These are phyloP conservation scores for Backusella psychrophila DNA, from an alignment of 192 early-diverging fungal species.

Conservation along the genomic window DNA sequence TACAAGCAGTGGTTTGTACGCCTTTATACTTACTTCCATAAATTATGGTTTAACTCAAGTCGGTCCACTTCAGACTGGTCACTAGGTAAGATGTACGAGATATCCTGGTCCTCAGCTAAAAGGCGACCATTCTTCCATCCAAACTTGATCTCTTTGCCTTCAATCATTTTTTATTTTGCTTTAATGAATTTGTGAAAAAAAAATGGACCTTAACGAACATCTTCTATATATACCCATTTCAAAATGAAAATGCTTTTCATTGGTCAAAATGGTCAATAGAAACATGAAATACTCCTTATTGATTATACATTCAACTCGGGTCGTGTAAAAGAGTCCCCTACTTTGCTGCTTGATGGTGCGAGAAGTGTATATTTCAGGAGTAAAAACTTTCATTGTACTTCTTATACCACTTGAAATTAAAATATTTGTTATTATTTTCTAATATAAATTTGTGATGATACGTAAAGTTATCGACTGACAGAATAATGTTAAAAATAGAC, in stretches of 20 bases:
- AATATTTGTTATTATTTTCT: no score
- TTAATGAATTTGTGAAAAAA: not conserved
- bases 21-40: slow-evolving; percentile 23
- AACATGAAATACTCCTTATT: not conserved
- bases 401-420: not conserved
- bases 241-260: not conserved
- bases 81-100: slow-evolving; percentile 32
- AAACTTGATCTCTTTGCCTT: not conserved
- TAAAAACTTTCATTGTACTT: not conserved
- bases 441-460: no score
- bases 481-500: no score
- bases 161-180: not conserved
- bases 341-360: not conserved
- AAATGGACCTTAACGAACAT: not conserved
- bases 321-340: not conserved
- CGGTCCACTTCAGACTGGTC: slow-evolving; percentile 26
- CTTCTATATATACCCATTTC: not conserved
- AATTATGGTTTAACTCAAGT: slow-evolving; percentile 25
- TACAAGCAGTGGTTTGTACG: not conserved
- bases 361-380: not conserved
- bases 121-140: slow-evolving; percentile 14
- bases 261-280: not conserved
- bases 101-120: slow-evolving; percentile 11
- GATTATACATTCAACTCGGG: not conserved
- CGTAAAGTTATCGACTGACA: no score